Evolutionary conservation across 2,329 filamentous ascomycete genomes (phyloP), one percentile per base, ranked within the genome.

Genomic region (Cyphellophora europaea): DNA sequence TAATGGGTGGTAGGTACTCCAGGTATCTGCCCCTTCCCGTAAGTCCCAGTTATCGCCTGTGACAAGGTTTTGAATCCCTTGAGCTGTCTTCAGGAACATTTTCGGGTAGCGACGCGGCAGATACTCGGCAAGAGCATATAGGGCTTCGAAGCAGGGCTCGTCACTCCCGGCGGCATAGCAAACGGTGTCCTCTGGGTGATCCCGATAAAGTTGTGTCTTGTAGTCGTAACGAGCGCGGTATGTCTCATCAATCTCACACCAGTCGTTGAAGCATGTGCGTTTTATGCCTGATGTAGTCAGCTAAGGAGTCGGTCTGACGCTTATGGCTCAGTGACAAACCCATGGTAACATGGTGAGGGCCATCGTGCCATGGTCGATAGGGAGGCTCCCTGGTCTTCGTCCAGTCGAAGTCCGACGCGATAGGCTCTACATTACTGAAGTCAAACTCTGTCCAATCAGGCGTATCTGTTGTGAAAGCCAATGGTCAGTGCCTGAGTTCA

Each of bases 261-360:
- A 34, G 19, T 34, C 19, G 3, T 34, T 23, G 8, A 34, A 15
- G 5, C 10, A 17, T 11, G 32, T 34, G 19, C 32, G 32, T 16
- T 34, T 34, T 18, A 27, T 34, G 13, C 29, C 29, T 31, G 6
- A 13, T 13, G 15, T n/a, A 5, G 4, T 14, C 21, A 25, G 21
- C 21, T n/a, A 8, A n/a, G 21, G 21, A 25, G 8, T 25, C n/a
- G 21, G n/a, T n/a, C 8, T 25, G 8, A n/a, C 21, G 21, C 8
- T 8, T 8, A 25, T 25, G 21, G 21, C 21, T 25, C 8, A 25
- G 21, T n/a, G n/a, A 25, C 29, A 13, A n/a, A 19, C 32, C 32
- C 32, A 34, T 34, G n/a, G 32, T 34, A 13, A 34, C 13, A 17
- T 34, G n/a, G 19, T 34, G 32, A 14, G 32, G 32, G 16, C 32